Conservation (phyloP, 208 protist species). For the Trichomonas gallinae region DNA sequence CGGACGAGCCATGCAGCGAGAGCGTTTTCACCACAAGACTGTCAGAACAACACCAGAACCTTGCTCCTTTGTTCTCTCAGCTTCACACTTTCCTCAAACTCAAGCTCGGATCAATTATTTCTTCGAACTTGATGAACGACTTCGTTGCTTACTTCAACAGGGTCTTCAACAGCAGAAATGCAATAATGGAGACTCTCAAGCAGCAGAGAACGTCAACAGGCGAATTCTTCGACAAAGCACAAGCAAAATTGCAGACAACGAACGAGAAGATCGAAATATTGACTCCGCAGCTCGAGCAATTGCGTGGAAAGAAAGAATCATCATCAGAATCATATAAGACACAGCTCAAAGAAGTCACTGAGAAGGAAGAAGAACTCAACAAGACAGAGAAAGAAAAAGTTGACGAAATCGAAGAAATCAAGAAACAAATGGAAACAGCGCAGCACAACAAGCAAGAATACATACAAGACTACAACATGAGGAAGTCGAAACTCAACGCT, state of each 20-base stretch:
- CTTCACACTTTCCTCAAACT: not conserved
- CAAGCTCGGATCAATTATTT: not conserved
- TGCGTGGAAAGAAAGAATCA: not conserved
- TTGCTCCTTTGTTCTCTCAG: not conserved
- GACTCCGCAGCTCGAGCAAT: not conserved
- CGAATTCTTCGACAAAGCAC: not conserved
- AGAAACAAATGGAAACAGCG: not conserved
- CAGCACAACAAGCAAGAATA: not conserved
- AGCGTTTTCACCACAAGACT: not conserved
- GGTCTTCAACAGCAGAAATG: not conserved
- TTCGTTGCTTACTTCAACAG: not conserved
- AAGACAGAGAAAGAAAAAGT: not conserved
- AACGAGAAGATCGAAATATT: not conserved
- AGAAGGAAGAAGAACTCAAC: not conserved
- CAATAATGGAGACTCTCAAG: not conserved
- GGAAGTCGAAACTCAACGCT: not conserved
- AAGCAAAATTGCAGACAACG: not conserved
- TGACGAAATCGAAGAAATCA: not conserved
- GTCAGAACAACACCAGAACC: not conserved
- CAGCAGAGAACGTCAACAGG: not conserved
- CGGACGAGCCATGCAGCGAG: not conserved
- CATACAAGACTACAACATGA: not conserved
- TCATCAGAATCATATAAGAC: not conserved
- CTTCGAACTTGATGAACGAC: not conserved
- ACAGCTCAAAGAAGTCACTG: not conserved